phyloP scores from a whole-genome alignment of 768 basidiomycete species.

The Hydnomerulius pinastri region DNA sequence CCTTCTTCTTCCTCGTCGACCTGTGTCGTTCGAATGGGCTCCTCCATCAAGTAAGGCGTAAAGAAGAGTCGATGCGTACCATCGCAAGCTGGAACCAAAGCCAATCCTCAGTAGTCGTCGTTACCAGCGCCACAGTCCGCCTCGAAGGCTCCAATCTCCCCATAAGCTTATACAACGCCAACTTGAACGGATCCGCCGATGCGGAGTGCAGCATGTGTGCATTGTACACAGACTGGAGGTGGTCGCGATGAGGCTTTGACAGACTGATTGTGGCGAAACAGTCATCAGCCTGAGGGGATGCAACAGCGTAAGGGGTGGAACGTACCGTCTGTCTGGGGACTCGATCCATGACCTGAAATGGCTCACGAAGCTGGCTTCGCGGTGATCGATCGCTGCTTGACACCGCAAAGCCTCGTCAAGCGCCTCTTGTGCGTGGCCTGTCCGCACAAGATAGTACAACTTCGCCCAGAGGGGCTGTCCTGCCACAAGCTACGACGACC shows the following conservation, averaged over 20 bases:
- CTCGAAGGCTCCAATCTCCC: slow-evolving; percentile 85
- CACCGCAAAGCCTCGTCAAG: slow-evolving; percentile 70
- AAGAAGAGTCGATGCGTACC: slow-evolving; percentile 38
- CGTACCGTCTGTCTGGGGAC: slow-evolving; percentile 74
- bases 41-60: not conserved
- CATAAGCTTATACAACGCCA: slow-evolving; percentile 94
- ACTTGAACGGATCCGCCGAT: slow-evolving; percentile 92
- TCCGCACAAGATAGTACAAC: slow-evolving; percentile 88
- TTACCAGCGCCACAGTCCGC: slow-evolving; percentile 80
- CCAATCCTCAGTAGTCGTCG: slow-evolving; percentile 96
- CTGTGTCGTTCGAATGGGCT: slow-evolving; percentile 34
- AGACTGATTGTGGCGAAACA: slow-evolving; percentile 42
- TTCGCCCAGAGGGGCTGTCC: slow-evolving; percentile 93
- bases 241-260: slow-evolving; percentile 74
- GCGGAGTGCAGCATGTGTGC: slow-evolving; percentile 89
- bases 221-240: slow-evolving; percentile 78
- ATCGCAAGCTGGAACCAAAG: slow-evolving; percentile 95
- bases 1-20: slow-evolving; percentile 83
- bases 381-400: slow-evolving; percentile 70
- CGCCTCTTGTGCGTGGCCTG: slow-evolving; percentile 81
- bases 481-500: slow-evolving; percentile 64
- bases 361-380: slow-evolving; percentile 80
- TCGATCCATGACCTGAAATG: slow-evolving; percentile 85
- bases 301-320: not conserved
- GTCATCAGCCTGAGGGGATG: slow-evolving; percentile 3